phyloP scores from a whole-genome alignment of 768 basidiomycete species.

The Russula compacta region DNA sequence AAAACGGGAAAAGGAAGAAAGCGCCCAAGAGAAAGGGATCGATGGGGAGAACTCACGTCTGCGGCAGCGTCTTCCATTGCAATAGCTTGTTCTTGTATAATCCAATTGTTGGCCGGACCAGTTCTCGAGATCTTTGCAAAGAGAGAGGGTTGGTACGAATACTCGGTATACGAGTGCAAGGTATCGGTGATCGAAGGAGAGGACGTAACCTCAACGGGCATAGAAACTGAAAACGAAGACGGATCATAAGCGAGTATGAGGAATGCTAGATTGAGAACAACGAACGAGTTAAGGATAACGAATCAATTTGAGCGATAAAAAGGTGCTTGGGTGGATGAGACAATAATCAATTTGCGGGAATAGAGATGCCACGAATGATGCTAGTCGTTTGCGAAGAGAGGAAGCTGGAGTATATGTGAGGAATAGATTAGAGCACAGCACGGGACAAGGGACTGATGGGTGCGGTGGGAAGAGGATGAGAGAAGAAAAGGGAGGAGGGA shows the following conservation, averaged over 20 bases:
- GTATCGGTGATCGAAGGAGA: slow-evolving; percentile 35
- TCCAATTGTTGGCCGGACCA: slow-evolving; percentile 38
- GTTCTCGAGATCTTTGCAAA: slow-evolving; percentile 26
- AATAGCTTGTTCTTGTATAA: slow-evolving; percentile 35
- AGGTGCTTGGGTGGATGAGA: slow-evolving; percentile 34
- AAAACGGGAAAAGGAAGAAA: neutral
- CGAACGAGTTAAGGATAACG: slow-evolving; percentile 46
- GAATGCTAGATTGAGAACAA: slow-evolving; percentile 10
- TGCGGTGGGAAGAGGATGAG: slow-evolving; percentile 12
- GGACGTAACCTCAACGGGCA: slow-evolving; percentile 62
- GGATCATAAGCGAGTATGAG: slow-evolving; percentile 23
- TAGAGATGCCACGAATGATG: slow-evolving; percentile 32
- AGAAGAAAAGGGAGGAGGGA: neutral
- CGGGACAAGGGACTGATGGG: slow-evolving; percentile 27
- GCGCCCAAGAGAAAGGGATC: neutral
- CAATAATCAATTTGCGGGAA: slow-evolving; percentile 41
- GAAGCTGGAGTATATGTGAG: slow-evolving; percentile 15
- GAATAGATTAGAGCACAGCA: slow-evolving; percentile 22
- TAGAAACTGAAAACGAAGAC: slow-evolving; percentile 35
- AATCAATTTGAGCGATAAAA: slow-evolving; percentile 42
- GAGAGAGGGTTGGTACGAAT: slow-evolving; percentile 28
- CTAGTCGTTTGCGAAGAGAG: slow-evolving; percentile 24
- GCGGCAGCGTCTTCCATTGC: slow-evolving; percentile 14
- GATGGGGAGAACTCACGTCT: slow-evolving; percentile 17
- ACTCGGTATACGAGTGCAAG: slow-evolving; percentile 29